phyloP scores from a whole-genome alignment of 2,329 filamentous ascomycete species.

The Aureobasidium sp. region DNA sequence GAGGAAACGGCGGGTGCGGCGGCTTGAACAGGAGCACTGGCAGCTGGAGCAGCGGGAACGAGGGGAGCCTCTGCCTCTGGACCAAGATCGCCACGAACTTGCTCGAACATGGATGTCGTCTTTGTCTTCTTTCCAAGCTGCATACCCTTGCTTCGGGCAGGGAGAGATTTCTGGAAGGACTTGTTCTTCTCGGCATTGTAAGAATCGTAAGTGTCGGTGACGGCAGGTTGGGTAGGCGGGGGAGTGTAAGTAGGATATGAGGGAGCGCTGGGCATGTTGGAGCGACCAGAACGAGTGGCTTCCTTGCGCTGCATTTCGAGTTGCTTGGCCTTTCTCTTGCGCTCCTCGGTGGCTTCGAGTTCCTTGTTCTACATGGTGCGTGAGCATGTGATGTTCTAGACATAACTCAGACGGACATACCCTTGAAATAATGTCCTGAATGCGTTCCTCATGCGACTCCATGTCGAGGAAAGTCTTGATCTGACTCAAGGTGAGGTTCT shows the following conservation, averaged over 20 bases:
- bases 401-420: slow-evolving; percentile 42
- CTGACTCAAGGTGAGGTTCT: slow-evolving; percentile 92
- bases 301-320: slow-evolving; percentile 98
- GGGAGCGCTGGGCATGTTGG: slow-evolving; percentile 59
- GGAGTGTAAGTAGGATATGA: slow-evolving; percentile 86
- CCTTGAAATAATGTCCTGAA: slow-evolving; percentile 93
- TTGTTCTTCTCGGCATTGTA: slow-evolving; percentile 99
- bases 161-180: slow-evolving; percentile 62
- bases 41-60: slow-evolving; percentile 48
- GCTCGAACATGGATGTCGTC: slow-evolving; percentile 94
- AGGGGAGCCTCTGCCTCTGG: slow-evolving; percentile 72
- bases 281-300: slow-evolving; percentile 55
- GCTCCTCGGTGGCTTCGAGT: slow-evolving; percentile 93
- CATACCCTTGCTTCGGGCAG: slow-evolving; percentile 90
- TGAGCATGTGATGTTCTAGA: slow-evolving; percentile 13
- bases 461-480: slow-evolving; percentile 99
- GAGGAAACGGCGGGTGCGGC: slow-evolving; percentile 49
- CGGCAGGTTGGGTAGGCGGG: slow-evolving; percentile 64
- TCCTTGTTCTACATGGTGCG: slow-evolving; percentile 74
- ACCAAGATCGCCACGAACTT: slow-evolving; percentile 87
- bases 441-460: slow-evolving; percentile 98
- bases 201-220: slow-evolving; percentile 78
- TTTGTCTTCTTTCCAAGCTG: slow-evolving; percentile 98
- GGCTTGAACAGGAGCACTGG: slow-evolving; percentile 43
- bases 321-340: slow-evolving; percentile 97